phyloP scores from a whole-genome alignment of 805 yeast species.

The Teunomyces kruisii region DNA sequence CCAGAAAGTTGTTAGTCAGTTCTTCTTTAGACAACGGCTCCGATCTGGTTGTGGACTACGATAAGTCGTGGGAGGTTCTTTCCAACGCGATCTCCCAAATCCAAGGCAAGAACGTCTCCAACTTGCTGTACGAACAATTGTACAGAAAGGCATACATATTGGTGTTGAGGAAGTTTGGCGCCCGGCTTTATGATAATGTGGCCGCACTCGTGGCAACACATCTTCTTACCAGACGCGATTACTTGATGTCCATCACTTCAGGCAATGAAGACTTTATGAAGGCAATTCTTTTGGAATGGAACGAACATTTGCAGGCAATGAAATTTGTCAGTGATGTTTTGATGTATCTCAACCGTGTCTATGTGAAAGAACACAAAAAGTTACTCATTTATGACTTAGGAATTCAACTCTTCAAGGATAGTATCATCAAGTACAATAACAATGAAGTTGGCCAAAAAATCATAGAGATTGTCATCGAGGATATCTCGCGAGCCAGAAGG shows the following conservation, averaged over 20 bases:
- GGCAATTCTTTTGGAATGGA: slow-evolving; percentile 54
- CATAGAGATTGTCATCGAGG: slow-evolving; percentile 50
- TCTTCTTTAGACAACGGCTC: slow-evolving; percentile 18
- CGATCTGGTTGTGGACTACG: slow-evolving; percentile 50
- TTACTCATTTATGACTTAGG: slow-evolving; percentile 75
- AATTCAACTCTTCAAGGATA: slow-evolving; percentile 60
- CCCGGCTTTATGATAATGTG: slow-evolving; percentile 62
- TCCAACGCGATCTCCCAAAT: slow-evolving; percentile 71
- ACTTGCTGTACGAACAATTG: slow-evolving; percentile 76
- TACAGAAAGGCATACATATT: slow-evolving; percentile 77
- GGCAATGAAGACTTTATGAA: slow-evolving; percentile 35
- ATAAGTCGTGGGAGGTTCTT: slow-evolving; percentile 64
- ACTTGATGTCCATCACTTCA: slow-evolving; percentile 16
- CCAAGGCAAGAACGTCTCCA: slow-evolving; percentile 67
- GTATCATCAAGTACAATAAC: slow-evolving; percentile 51
- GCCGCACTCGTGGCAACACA: slow-evolving; percentile 47
- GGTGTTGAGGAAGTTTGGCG: slow-evolving; percentile 70
- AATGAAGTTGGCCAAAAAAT: slow-evolving; percentile 52
- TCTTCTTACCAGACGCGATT: slow-evolving; percentile 27
- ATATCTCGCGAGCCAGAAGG: slow-evolving; percentile 54
- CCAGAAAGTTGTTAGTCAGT: slow-evolving; percentile 43
- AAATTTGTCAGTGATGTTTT: slow-evolving; percentile 79
- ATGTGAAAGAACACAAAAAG: slow-evolving; percentile 65
- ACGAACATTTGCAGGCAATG: slow-evolving; percentile 69
- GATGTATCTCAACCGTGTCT: slow-evolving; percentile 85